Base-by-base conservation (phyloP, 306 rosid species). In the Pyrus pyrifolia region DNA sequence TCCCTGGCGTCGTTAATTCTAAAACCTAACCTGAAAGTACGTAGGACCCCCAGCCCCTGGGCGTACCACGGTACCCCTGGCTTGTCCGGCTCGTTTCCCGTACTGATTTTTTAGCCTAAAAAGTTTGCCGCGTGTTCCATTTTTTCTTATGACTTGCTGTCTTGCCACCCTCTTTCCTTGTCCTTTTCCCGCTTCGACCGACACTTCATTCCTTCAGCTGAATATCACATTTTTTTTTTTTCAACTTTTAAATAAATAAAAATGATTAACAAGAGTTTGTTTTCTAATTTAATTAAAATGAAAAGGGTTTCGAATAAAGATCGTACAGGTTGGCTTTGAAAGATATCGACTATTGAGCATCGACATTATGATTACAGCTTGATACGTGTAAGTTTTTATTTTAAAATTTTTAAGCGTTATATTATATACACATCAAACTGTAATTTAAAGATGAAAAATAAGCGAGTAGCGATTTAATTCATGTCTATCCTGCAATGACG, bases 101-200 rank as follows among this genome's bases (percentile, higher is more conserved):
- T 63, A 30, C 68, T 29, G 27, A 12, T 13, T 27, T 61, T 27
- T 6, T 12, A 7, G 44, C 42, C 8, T 63, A 6, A 12, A 65
- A 65, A 19, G 3, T 19, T 17, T 0, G 17, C 46, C 70, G 27
- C 49, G 29, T 21, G 23, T 2, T 66, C 42, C 42, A 7, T 3
- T 0, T 19, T 66, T 11, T 66, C 4, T 66, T 17, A 8, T 2
- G 68, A 0, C 11, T 18, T 22, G 62, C 62, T 4, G 8, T 51
- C 6, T 35, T 29, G 33, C 38, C 6, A 8, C 8, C 52, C 35
- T 73, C 25, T 45, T 31, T 67, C 57, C n/a, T 31, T 17, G 66
- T 23, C 29, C 53, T 68, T 76, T 74, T 44, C 30, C 21, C 55
- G 2, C 23, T 64, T 15, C 81, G 12, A 58, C 84, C 84, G 84